Base-by-base conservation (phyloP, 768 basidiomycete species). In the Paxillus ammoniavirescens region DNA sequence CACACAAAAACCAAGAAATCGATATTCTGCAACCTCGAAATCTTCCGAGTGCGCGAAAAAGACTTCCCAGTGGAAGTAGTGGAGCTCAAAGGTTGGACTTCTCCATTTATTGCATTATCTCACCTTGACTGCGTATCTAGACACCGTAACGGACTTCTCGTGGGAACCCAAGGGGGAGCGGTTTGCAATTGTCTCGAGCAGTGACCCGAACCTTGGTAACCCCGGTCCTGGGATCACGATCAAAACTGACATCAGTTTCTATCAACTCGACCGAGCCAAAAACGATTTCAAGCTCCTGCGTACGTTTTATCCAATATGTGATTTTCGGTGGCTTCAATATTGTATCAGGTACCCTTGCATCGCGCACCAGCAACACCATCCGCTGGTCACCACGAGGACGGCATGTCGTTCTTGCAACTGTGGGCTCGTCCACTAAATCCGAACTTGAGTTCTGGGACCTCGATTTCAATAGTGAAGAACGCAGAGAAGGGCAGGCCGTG, bases 361-460 rank as follows among this genome's bases (percentile, higher is more conserved):
- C 79, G 53, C 87, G 94, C 58, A 93, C 91, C 30, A 91, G 87
- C 68, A 98, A 98, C 74, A 91, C 91, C 36, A 88, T 98, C 63
- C 85, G 91, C 47, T 99, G 97, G 97, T 94, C 93, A 13, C 95
- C 97, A 37, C 86, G 91, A 49, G 97, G 97, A 50, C 88, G 96
- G 42, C 93, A 98, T 73, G 90, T 96, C 54, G 90, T 97, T 49
- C 82, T 98, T 55, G 95, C 95, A 21, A 98, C 95, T 40, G 90
- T 98, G 53, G 97, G 96, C 26, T 95, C 92, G 8, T 89, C 92
- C 10, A 86, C 82, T 63, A 98, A 98, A 75, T 98, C 93, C 8
- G 97, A 98, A 72, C 80, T 99, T 28, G 96, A 98, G 69, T 99
- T 98, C 74, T 99, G 92, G 94, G 97, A 99, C 72, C 79, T 98